phyloP scores from a whole-genome alignment of 2,329 filamentous ascomycete species.

The Hypoxylon sp. region DNA sequence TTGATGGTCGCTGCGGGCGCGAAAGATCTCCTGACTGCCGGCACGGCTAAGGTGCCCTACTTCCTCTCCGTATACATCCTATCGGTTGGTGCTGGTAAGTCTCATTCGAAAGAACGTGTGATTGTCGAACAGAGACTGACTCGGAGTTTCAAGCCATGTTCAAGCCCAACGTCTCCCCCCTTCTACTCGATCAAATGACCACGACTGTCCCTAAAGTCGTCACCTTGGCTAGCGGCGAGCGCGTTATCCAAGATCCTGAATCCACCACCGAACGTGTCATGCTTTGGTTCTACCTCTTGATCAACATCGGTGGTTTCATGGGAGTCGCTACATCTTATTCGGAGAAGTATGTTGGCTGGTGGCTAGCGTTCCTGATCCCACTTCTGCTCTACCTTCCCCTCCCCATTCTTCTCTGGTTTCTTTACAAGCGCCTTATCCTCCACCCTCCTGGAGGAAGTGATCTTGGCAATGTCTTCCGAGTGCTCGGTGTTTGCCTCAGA shows the following conservation, averaged over 20 bases:
- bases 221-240: slow-evolving; percentile 68
- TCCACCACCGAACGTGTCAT: slow-evolving; percentile 76
- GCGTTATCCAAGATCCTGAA: slow-evolving; percentile 77
- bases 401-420: slow-evolving; percentile 60
- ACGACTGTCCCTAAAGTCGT: slow-evolving; percentile 68
- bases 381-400: slow-evolving; percentile 62
- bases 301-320: slow-evolving; percentile 69
- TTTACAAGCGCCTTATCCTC: slow-evolving; percentile 60
- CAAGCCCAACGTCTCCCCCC: slow-evolving; percentile 79
- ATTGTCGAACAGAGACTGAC: slow-evolving; percentile 13
- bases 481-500: slow-evolving; percentile 59
- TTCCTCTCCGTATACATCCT: slow-evolving; percentile 67
- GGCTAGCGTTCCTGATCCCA: slow-evolving; percentile 63
- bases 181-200: slow-evolving; percentile 76
- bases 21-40: slow-evolving; percentile 60
- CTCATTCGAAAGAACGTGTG: neutral
- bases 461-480: slow-evolving; percentile 60
- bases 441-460: slow-evolving; percentile 63
- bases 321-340: slow-evolving; percentile 67
- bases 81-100: slow-evolving; percentile 74
- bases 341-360: slow-evolving; percentile 67
- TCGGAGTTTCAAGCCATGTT: slow-evolving; percentile 62
- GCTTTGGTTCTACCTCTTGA: slow-evolving; percentile 72
- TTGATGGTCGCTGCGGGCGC: slow-evolving; percentile 75
- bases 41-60: slow-evolving; percentile 65